Evolutionary conservation across 2,329 filamentous ascomycete species (phyloP).

Genomic region (Metarhizium humberi): DNA sequence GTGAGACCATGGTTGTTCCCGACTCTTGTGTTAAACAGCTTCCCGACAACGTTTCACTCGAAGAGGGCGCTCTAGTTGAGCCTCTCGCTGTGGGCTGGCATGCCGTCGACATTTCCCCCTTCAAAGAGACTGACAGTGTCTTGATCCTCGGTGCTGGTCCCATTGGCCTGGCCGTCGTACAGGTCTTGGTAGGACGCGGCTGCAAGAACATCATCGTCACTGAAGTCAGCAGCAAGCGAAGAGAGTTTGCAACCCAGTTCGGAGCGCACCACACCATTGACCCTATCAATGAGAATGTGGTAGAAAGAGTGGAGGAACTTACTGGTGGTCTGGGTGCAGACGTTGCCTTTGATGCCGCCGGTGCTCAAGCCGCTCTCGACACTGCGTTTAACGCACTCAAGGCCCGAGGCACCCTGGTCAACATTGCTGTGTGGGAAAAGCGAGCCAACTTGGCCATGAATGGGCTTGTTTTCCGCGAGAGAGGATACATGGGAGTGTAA

Average conservation of each 20-base stretch:
- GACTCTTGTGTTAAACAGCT: slow-evolving; percentile 37
- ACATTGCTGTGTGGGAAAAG: slow-evolving; percentile 58
- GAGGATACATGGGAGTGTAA: slow-evolving; percentile 14
- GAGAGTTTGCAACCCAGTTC: slow-evolving; percentile 32
- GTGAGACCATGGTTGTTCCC: slow-evolving; percentile 43
- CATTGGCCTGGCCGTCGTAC: slow-evolving; percentile 37
- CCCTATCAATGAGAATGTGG: slow-evolving; percentile 34
- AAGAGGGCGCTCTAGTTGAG: slow-evolving; percentile 44
- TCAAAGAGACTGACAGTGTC: slow-evolving; percentile 31
- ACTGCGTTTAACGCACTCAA: slow-evolving; percentile 38
- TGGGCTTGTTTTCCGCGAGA: slow-evolving; percentile 13
- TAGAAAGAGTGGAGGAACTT: slow-evolving; percentile 33
- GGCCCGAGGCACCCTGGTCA: slow-evolving; percentile 48
- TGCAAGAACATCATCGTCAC: slow-evolving; percentile 37
- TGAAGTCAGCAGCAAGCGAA: slow-evolving; percentile 32
- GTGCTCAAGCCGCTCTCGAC: slow-evolving; percentile 41
- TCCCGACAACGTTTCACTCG: slow-evolving; percentile 37
- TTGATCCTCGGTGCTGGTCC: slow-evolving; percentile 41
- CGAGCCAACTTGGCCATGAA: slow-evolving; percentile 11
- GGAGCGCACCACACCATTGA: slow-evolving; percentile 35
- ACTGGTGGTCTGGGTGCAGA: slow-evolving; percentile 42
- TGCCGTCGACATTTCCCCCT: slow-evolving; percentile 34
- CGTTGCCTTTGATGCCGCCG: slow-evolving; percentile 53
- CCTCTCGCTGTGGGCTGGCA: slow-evolving; percentile 38
- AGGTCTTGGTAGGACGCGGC: slow-evolving; percentile 35